Base-by-base conservation (phyloP, 2,329 filamentous ascomycete species). In the Aspergillus pseudotamarii region DNA sequence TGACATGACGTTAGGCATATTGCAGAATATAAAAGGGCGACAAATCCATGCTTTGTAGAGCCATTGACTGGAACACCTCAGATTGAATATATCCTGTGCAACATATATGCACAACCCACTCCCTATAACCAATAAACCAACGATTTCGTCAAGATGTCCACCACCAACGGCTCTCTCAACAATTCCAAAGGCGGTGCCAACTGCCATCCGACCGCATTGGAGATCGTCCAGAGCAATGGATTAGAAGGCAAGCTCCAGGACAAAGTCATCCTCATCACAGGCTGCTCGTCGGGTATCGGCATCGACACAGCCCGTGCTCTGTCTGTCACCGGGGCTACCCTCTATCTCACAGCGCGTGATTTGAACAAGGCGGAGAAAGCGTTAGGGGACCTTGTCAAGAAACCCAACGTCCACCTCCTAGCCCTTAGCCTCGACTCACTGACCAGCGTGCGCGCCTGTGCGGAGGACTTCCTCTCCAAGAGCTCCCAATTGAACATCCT, bases 271-370 rank as follows among this genome's bases (percentile, higher is more conserved):
- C 45, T 70, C 0, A 63, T 69, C 53, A 70, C 68, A 10, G 68
- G 68, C 14, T 59, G 34, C 12, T 69, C 68, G 5, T 73, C 79
- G 5, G 82, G 81, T 1, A 68, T 83, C 21, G 82, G 82, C 9
- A 64, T 80, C n/a, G 77, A 83, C 62, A 83, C 80, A 6, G 80
- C 77, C 1, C 74, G 75, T 19, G 82, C 83, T 1, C 73, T 86
- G 32, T 71, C 75, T n/a, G 69, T 75, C 14, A 72, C 66, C 26
- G 69, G 66, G 1, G 79, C 78, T 0, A 76, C 65, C 1, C 62
- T 82, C 16, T 79, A 76, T 58, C 64, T 78, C 0, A 75, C 76
- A 0, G 79, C 72, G 0, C 71, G 80, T 2, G 69, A 80, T 57
- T 41, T 78, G 0, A 59, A 66, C 8, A 79, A 78, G 54, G 77